Percentiles rank a stretch among this genome's conserved stretches.
phyloP scores from a whole-genome alignment of 139 green algal species.

The Coccomyxa sp. region DNA sequence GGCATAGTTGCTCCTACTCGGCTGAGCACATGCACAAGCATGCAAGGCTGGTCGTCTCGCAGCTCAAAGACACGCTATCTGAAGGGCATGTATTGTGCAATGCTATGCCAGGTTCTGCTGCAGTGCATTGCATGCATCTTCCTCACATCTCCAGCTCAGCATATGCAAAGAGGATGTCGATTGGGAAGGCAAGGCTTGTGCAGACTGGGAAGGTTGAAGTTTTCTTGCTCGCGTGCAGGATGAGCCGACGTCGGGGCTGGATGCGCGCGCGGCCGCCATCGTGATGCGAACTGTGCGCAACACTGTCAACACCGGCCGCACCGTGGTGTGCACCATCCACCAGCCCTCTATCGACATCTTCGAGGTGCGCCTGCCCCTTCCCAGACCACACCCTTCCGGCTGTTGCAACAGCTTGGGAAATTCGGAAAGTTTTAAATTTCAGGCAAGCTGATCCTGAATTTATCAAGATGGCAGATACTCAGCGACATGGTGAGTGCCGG shows the following conservation, averaged over 20 bases:
- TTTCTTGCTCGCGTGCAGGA: not conserved
- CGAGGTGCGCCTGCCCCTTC: conserved; percentile 10
- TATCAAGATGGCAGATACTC: too few species aligned
- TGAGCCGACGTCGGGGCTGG: conserved; percentile 29
- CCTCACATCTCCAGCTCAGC: too few species aligned
- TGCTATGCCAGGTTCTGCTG: too few species aligned
- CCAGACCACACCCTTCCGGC: not conserved
- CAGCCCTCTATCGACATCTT: conserved; percentile 50
- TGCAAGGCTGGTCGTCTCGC: too few species aligned
- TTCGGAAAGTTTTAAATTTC: not conserved
- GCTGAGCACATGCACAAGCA: not conserved
- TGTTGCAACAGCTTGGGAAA: too few species aligned
- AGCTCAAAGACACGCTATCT: too few species aligned
- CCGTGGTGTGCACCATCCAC: conserved; percentile 51
- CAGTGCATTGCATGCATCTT: too few species aligned
- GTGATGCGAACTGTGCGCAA: conserved; percentile 49
- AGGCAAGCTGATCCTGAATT: not conserved
- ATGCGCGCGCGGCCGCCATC: conserved; percentile 54
- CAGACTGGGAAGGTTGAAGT: too few species aligned
- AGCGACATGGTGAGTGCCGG: too few species aligned
- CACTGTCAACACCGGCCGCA: conserved; percentile 30
- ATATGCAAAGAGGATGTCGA: too few species aligned
- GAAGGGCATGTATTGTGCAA: too few species aligned
- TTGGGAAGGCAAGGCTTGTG: too few species aligned
- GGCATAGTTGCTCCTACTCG: not conserved